Percentiles rank a stretch among this genome's conserved stretches.
Evolutionary conservation across 116 monocot genomes (phyloP).

Genomic region (Dioscorea cayenensis): DNA sequence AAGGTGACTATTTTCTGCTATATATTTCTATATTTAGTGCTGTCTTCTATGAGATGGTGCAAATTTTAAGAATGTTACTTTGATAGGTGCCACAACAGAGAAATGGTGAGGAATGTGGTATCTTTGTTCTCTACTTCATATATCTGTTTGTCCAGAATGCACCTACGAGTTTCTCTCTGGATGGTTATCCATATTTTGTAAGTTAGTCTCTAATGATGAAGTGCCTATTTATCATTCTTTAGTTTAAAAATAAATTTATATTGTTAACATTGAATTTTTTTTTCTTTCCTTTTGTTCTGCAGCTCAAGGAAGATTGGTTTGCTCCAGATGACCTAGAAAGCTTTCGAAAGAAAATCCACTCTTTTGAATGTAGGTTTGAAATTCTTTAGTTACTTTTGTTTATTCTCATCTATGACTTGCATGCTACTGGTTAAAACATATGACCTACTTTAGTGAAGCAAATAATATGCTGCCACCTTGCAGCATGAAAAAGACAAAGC

Average conservation of each 20-base stretch:
- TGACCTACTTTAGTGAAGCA: neutral
- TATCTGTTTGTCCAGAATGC: slow-evolving; percentile 47
- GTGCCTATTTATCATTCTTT: neutral
- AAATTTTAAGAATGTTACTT: neutral
- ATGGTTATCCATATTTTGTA: slow-evolving; percentile 52
- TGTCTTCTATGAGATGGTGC: neutral
- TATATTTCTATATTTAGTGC: neutral
- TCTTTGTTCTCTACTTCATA: slow-evolving; percentile 69
- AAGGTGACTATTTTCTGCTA: slow-evolving; percentile 27
- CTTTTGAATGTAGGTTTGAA: slow-evolving; percentile 1
- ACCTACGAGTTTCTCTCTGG: slow-evolving; percentile 29
- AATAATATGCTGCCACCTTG: neutral
- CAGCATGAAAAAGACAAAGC: too few relatives aligned
- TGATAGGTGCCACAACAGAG: slow-evolving; percentile 54
- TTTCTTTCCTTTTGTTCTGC: neutral
- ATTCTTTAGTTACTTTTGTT: neutral
- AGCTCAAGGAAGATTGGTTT: neutral
- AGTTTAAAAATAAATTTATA: neutral
- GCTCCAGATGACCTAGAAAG: neutral
- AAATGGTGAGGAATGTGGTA: slow-evolving; percentile 66
- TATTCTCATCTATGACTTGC: neutral
- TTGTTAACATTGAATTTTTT: neutral
- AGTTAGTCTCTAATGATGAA: slow-evolving; percentile 4
- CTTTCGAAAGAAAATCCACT: neutral
- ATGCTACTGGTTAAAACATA: too few relatives aligned